These are phyloP conservation scores for Aspergillus glaucus DNA, from an alignment of 2,329 filamentous ascomycete species.

Conservation along the genomic window DNA sequence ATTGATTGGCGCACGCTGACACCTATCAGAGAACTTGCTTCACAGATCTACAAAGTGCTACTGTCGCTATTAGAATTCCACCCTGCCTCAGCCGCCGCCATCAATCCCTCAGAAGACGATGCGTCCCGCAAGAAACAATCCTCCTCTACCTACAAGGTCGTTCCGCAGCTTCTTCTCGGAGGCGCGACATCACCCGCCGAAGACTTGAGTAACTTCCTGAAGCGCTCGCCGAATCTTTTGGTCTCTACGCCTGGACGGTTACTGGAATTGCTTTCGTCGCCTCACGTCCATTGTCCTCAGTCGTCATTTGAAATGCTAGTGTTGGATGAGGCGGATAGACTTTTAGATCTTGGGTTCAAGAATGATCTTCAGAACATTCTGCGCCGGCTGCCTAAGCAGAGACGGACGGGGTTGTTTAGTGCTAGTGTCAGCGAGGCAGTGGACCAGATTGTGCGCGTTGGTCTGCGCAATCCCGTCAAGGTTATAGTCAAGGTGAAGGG, in stretches of 20 bases:
- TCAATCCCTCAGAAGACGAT: slow-evolving; percentile 38
- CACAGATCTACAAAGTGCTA: slow-evolving; percentile 81
- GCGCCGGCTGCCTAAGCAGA: slow-evolving; percentile 78
- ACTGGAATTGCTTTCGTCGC: slow-evolving; percentile 77
- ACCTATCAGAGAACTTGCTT: slow-evolving; percentile 67
- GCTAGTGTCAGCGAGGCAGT: slow-evolving; percentile 95
- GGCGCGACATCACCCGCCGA: slow-evolving; percentile 76
- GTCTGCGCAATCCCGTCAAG: slow-evolving; percentile 87
- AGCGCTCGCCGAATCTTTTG: slow-evolving; percentile 77
- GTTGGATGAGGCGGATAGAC: slow-evolving; percentile 86
- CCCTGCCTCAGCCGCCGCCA: slow-evolving; percentile 57
- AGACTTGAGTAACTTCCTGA: slow-evolving; percentile 78
- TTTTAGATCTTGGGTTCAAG: slow-evolving; percentile 91
- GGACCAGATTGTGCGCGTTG: slow-evolving; percentile 84
- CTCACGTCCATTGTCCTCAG: slow-evolving; percentile 79
- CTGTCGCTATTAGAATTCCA: slow-evolving; percentile 76
- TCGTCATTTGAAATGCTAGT: slow-evolving; percentile 89
- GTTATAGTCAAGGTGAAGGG: slow-evolving; percentile 89
- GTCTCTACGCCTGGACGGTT: slow-evolving; percentile 87
- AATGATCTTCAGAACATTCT: slow-evolving; percentile 83
- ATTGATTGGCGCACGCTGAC: neutral
- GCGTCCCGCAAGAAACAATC: slow-evolving; percentile 33
- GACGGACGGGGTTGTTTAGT: slow-evolving; percentile 87
- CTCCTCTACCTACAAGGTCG: slow-evolving; percentile 51
- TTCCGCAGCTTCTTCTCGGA: slow-evolving; percentile 84